phyloP scores from a whole-genome alignment of 768 basidiomycete species.

The Coprinopsis marcescibilis region DNA sequence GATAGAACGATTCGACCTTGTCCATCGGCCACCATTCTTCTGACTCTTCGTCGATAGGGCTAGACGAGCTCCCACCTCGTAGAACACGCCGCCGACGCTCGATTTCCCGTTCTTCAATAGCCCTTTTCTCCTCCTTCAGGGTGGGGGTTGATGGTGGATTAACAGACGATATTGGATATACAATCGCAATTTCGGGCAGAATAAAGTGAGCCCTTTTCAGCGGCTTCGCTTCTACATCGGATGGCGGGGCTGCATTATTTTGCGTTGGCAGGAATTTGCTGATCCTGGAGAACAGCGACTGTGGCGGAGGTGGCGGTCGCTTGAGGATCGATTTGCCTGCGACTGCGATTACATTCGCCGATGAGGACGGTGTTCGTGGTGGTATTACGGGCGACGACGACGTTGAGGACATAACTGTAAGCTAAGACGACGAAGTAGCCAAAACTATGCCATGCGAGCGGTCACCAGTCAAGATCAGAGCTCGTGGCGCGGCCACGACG shows the following conservation, averaged over 20 bases:
- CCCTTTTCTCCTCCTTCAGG: slow-evolving; percentile 74
- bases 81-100: slow-evolving; percentile 65
- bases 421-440: slow-evolving; percentile 29
- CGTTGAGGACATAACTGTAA: slow-evolving; percentile 23
- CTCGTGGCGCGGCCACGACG: not conserved
- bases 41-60: slow-evolving; percentile 23
- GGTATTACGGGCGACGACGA: slow-evolving; percentile 39
- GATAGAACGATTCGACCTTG: slow-evolving; percentile 81
- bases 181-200: slow-evolving; percentile 75
- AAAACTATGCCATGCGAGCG: not conserved
- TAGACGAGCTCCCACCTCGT: slow-evolving; percentile 29
- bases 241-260: slow-evolving; percentile 23
- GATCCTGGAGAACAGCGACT: slow-evolving; percentile 67
- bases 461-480: slow-evolving; percentile 1
- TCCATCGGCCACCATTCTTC: slow-evolving; percentile 83
- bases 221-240: slow-evolving; percentile 47
- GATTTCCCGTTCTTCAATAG: slow-evolving; percentile 70
- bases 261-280: slow-evolving; percentile 69
- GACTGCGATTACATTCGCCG: slow-evolving; percentile 73
- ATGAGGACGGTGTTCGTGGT: slow-evolving; percentile 53
- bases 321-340: slow-evolving; percentile 82
- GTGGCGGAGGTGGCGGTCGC: slow-evolving; percentile 61
- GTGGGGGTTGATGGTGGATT: slow-evolving; percentile 80
- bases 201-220: slow-evolving; percentile 91
- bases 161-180: slow-evolving; percentile 84